Conservation (phyloP, 176 grass and related monocot genomes). For the Thalia dealbata region DNA sequence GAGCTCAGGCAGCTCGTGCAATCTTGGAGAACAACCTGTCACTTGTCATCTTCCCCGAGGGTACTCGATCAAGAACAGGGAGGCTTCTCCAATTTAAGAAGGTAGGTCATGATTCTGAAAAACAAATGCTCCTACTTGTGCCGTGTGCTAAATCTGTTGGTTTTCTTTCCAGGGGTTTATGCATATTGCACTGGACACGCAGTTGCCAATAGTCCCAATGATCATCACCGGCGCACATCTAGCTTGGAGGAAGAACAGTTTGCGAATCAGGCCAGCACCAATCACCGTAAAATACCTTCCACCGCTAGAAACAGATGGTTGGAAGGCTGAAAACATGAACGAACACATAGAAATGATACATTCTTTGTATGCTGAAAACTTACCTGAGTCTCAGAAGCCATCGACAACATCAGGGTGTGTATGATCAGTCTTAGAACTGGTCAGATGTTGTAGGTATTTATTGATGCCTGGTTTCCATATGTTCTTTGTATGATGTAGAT, state of each 20-base stretch:
- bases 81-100: slow-evolving; percentile 54
- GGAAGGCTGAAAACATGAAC: slow-evolving; percentile 27
- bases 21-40: slow-evolving; percentile 37
- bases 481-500: neutral
- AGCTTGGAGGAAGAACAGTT: slow-evolving; percentile 44
- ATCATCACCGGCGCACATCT: slow-evolving; percentile 33
- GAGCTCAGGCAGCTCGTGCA: slow-evolving; percentile 11
- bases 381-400: slow-evolving; percentile 7
- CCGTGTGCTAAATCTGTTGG: neutral
- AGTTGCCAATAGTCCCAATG: slow-evolving; percentile 41
- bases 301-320: slow-evolving; percentile 27
- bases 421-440: neutral
- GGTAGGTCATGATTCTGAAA: slow-evolving; percentile 2
- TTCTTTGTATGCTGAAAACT: slow-evolving; percentile 1
- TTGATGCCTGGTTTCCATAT: neutral
- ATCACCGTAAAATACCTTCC: slow-evolving; percentile 41
- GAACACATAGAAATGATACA: slow-evolving; percentile 24
- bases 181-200: slow-evolving; percentile 37
- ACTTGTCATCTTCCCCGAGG: slow-evolving; percentile 46
- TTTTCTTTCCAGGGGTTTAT: slow-evolving; percentile 32
- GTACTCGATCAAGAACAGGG: slow-evolving; percentile 35
- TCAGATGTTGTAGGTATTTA: neutral
- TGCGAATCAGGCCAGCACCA: slow-evolving; percentile 29
- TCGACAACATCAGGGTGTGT: neutral
- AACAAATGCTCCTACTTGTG: neutral